Evolutionary conservation across 2,329 filamentous ascomycete genomes (phyloP), one percentile per base, ranked within the genome.

Genomic region (Colletotrichum orbiculare): DNA sequence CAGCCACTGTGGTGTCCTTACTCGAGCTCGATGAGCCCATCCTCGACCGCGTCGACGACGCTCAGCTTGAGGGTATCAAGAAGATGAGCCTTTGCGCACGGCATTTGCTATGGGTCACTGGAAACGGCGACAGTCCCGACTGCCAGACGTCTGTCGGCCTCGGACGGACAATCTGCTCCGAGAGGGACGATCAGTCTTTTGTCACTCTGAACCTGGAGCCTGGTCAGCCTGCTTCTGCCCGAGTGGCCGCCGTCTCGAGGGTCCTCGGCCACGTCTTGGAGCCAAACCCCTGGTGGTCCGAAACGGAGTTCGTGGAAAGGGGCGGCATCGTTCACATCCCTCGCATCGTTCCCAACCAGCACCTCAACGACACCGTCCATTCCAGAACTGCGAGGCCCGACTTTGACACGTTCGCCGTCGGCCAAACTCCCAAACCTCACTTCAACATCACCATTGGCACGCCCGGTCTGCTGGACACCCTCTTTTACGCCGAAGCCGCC

Each of bases 251-350:
- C 8, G 45, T 59, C 4, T 11, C 34, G 9, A 25, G 35, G 25
- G 56, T 46, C 13, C 33, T 59, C 9, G 13, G 11, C 17, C 17
- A 35, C 25, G 34, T 9, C n/a, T 53, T 3, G 17, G 17, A 17
- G 17, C 17, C 17, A 78, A 79, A 63, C 76, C 75, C 0, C 63
- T 17, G 15, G 15, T 17, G 15, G 15, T 17, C 15, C 2, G 15
- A 17, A 17, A 17, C 15, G 2, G 15, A 17, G 15, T 17, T 17
- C 15, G 15, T 17, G 15, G 15, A 17, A 17, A 17, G 15, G 15
- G 15, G 2, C 15, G 15, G 15, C 15, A 17, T 17, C 15, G 15
- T 2, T 17, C 15, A 17, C 15, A 17, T 17, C 15, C 15, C 15
- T 17, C 15, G 15, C 15, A 17, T 17, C 15, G 15, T 17, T 17